These are phyloP conservation scores for Xylaria venustula DNA, from an alignment of 495 filamentous ascomycete genomes.

Conservation along the genomic window DNA sequence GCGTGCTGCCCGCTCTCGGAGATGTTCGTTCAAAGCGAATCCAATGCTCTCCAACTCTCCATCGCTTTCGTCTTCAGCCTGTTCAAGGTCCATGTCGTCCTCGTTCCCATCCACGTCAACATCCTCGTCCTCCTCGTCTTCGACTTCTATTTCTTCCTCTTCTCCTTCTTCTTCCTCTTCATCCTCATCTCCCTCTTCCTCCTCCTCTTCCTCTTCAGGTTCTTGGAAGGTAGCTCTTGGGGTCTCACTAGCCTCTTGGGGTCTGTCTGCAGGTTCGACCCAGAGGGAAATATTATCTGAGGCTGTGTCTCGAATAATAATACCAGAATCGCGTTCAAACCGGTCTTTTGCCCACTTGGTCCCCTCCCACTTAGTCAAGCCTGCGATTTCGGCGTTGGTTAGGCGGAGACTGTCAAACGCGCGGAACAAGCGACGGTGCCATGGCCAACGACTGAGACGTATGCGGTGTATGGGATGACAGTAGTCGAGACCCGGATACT, in stretches of 20 bases:
- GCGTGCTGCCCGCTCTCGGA: slow-evolving; percentile 66
- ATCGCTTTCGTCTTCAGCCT: slow-evolving; percentile 63
- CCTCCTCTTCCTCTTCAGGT: slow-evolving; percentile 39
- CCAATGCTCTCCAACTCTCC: slow-evolving; percentile 72
- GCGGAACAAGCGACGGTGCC: slow-evolving; percentile 78
- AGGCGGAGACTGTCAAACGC: slow-evolving; percentile 76
- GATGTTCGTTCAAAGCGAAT: slow-evolving; percentile 66
- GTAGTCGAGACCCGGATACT: slow-evolving; percentile 91
- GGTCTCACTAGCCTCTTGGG: slow-evolving; percentile 34
- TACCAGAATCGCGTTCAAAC: slow-evolving; percentile 75
- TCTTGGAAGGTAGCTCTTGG: slow-evolving; percentile 27
- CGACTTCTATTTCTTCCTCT: too few relatives aligned
- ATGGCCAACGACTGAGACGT: slow-evolving; percentile 75
- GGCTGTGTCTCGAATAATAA: slow-evolving; percentile 75
- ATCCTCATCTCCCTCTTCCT: slow-evolving; percentile 55
- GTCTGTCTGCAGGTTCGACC: slow-evolving; percentile 48
- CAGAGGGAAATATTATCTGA: slow-evolving; percentile 61
- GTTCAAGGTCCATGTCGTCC: slow-evolving; percentile 19
- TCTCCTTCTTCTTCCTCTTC: slow-evolving; percentile 44
- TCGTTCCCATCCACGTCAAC: slow-evolving; percentile 35
- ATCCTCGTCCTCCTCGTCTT: slow-evolving; percentile 56
- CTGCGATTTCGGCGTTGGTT: slow-evolving; percentile 73
- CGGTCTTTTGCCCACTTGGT: slow-evolving; percentile 84
- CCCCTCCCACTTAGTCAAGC: slow-evolving; percentile 89
- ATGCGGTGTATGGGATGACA: slow-evolving; percentile 75